Evolutionary conservation across 2,329 filamentous ascomycete genomes (phyloP), one percentile per base, ranked within the genome.

Genomic region (Aspergillus sp.): DNA sequence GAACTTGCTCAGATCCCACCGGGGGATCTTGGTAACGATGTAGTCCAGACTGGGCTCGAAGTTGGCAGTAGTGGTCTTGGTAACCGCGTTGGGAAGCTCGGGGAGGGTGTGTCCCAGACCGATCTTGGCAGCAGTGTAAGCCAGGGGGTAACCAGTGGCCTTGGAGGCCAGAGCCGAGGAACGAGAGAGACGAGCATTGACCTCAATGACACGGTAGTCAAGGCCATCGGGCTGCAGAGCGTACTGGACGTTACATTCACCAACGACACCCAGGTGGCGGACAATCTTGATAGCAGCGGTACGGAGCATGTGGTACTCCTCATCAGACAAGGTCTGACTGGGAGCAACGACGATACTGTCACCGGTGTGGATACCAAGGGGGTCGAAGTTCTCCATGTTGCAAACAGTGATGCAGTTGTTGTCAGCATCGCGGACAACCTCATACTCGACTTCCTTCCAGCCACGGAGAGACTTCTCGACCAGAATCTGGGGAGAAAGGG

Each of bases 371-470:
- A 96, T 96, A 73, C 95, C 95, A 39, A 99, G 87, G 66, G 95
- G 95, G 74, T 98, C 95, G 71, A 98, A 98, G 84, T 98, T 98
- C 79, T 96, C 92, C 91, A 96, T 96, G 82, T 96, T 98, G 84
- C 94, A 98, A 69, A 98, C 94, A 3, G 94, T 98, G 73, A 98
- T 98, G 77, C 95, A 98, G 86, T 99, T 99, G 85, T 98, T 96
- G 77, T 91, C 89, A 57, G 92, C 94, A 78, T 99, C 95, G 70
- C 95, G 91, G 64, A 98, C 95, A 60, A 98, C 95, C 80, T 98
- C 95, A 74, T 98, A 99, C 79, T 99, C 95, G 54, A 97, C 90
- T 80, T 99, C 95, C 81, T 99, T 99, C 95, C 95, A 99, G 77
- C 95, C 95, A 84, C 97, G 98, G 69, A 99, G 87, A 55, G 92